Base-by-base conservation (phyloP, 768 basidiomycete species). In the Coprinopsis strossmayeri region DNA sequence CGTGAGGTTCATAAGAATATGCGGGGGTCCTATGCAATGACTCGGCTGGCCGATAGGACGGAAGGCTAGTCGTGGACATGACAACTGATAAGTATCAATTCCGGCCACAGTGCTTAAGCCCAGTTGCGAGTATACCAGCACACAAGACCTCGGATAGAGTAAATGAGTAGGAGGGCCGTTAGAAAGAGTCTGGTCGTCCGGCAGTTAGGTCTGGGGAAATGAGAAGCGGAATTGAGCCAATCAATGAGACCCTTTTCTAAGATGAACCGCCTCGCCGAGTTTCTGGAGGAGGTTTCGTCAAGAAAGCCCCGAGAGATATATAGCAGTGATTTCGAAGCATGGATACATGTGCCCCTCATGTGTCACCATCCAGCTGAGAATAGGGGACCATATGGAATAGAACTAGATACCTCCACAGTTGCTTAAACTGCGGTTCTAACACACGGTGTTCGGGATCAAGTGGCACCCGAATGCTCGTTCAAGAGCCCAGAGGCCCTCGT, bases 41-140 rank as follows among this genome's bases (percentile, higher is more conserved):
- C 34, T 66, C 57, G n/a, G 68, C 68, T 12, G 62, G 60, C 23
- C 62, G 40, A 52, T 80, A 83, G 15, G 69, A 69, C 4, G 81
- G 79, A 34, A 79, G 74, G 53, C 69, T 76, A 39, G 71, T 65
- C 34, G 77, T 71, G 26, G 76, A 77, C 82, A 84, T 83, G 61
- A 51, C 25, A 21, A 13, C 17, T 38, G 20, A n/a, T 21, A 38
- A 17, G 20, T n/a, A n/a, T n/a, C n/a, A n/a, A 38, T 38, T 38
- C 37, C 37, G 17, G 50, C 18, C 42, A 17, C 35, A 38, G 35
- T 18, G 17, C n/a, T n/a, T n/a, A n/a, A n/a, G n/a, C n/a, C n/a
- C n/a, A n/a, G n/a, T n/a, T n/a, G n/a, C n/a, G n/a, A n/a, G n/a
- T n/a, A n/a, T n/a, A n/a, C n/a, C n/a, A n/a, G n/a, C n/a, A n/a